phyloP scores from a whole-genome alignment of 2,329 filamentous ascomycete genomes.

The Paecilomyces variotii region DNA sequence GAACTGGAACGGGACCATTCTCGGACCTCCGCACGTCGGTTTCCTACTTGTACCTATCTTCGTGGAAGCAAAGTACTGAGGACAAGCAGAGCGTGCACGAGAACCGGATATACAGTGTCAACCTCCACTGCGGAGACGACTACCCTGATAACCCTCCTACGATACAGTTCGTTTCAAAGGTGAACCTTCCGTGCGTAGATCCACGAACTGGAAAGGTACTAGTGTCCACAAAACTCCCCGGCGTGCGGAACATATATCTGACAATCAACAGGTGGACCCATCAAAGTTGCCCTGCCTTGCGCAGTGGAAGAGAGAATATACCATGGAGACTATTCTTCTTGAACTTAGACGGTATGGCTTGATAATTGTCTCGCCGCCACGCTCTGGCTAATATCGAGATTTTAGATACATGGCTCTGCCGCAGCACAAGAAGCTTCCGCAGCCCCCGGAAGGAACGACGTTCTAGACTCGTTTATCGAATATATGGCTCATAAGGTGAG shows the following conservation, averaged over 20 bases:
- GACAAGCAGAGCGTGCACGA: constrained; percentile 73
- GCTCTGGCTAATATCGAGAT: constrained; percentile 16
- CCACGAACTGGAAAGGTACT: constrained; percentile 63
- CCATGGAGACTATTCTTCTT: constrained; percentile 88
- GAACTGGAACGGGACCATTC: constrained; percentile 97
- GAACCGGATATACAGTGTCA: constrained; percentile 97
- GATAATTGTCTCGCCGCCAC: constrained; percentile 10
- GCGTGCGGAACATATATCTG: background rate
- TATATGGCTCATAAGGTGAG: constrained; percentile 13
- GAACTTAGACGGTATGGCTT: constrained; percentile 64
- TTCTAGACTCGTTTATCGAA: constrained; percentile 31
- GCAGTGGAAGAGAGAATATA: constrained; percentile 87
- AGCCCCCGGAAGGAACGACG: constrained; percentile 78
- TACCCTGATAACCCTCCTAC: constrained; percentile 87
- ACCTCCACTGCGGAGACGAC: constrained; percentile 83
- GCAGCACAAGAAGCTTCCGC: constrained; percentile 87
- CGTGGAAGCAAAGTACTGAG: constrained; percentile 2
- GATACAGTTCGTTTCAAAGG: constrained; percentile 85
- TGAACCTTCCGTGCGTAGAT: constrained; percentile 95
- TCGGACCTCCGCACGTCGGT: constrained; percentile 89
- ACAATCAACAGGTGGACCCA: constrained; percentile 60
- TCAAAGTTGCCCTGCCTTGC: constrained; percentile 74
- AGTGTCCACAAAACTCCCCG: constrained; percentile 4
- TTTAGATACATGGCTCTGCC: constrained; percentile 84
- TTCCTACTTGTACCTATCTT: constrained; percentile 1